These are phyloP conservation scores for Phytophthora rubi DNA, from an alignment of 352 stramenopile genomes.

Conservation along the genomic window DNA sequence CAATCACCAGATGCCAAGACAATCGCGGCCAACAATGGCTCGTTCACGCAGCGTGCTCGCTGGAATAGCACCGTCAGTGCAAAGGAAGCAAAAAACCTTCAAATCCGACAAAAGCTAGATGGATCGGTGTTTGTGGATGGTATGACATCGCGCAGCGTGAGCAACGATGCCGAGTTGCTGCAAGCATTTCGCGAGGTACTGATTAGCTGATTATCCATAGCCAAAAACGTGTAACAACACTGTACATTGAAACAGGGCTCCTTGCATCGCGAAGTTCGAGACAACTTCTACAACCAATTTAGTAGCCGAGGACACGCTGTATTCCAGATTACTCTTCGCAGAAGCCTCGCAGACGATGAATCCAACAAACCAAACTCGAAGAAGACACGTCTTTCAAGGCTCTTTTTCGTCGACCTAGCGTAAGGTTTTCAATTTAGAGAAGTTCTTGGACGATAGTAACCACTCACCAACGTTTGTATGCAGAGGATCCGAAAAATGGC, in stretches of 20 bases:
- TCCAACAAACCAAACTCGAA: conserved; percentile 13
- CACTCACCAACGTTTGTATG: conserved; percentile 14
- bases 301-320: conserved; percentile 74
- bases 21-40: conserved; percentile 9
- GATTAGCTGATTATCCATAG: neutral
- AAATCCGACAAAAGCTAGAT: conserved; percentile 71
- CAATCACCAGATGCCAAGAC: conserved; percentile 23
- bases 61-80: conserved; percentile 59
- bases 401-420: conserved; percentile 83
- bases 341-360: conserved; percentile 27
- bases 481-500: conserved; percentile 77
- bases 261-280: conserved; percentile 66
- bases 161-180: conserved; percentile 52
- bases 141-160: conserved; percentile 62
- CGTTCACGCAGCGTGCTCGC: conserved; percentile 37
- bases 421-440: conserved; percentile 24
- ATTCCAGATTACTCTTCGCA: conserved; percentile 73
- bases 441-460: neutral
- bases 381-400: conserved; percentile 53
- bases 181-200: conserved; percentile 66
- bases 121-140: conserved; percentile 75
- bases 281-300: conserved; percentile 81
- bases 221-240: neutral
- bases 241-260: conserved; percentile 46
- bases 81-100: conserved; percentile 61